Conservation (phyloP, 768 basidiomycete species). For the Leccinellum luteum region DNA sequence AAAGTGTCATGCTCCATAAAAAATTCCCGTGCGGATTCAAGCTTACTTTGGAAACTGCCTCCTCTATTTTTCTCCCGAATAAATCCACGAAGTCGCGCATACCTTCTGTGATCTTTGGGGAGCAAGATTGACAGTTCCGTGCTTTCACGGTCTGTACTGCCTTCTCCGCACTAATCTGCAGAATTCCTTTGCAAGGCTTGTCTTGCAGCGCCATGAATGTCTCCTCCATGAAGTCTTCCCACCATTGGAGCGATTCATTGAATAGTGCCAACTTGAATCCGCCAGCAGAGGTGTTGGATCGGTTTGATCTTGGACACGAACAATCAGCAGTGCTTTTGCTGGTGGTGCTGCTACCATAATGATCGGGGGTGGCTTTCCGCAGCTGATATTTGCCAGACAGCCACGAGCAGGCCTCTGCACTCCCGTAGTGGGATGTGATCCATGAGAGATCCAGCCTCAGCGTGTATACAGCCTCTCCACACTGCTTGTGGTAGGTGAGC, state of each 20-base stretch:
- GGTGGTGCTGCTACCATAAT: no score
- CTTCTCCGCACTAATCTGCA: not conserved
- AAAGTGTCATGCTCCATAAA: not conserved
- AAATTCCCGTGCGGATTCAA: no score
- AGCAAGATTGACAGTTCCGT: not conserved
- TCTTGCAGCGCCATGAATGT: not conserved
- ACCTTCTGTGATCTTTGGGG: not conserved
- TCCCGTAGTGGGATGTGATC: slow-evolving; percentile 4
- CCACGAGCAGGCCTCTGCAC: not conserved
- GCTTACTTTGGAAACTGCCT: slow-evolving; percentile 9
- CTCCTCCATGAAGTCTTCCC: not conserved
- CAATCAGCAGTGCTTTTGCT: not conserved
- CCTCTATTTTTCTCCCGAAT: slow-evolving; percentile 12
- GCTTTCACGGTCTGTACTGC: not conserved
- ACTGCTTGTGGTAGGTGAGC: slow-evolving; percentile 19
- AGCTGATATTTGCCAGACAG: no score
- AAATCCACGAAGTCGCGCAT: slow-evolving; percentile 15
- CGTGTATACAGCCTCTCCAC: slow-evolving; percentile 9
- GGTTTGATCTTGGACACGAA: not conserved
- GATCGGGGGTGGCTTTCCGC: no score
- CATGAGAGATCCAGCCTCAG: slow-evolving; percentile 8
- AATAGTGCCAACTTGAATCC: not conserved
- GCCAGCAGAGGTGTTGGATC: not conserved
- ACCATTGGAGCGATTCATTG: not conserved
- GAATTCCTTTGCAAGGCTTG: not conserved